Percentiles rank a stretch among this genome's conserved stretches.
These are phyloP conservation scores for Fusarium nygamai DNA, from an alignment of 2,329 filamentous ascomycete species.

Conservation along the genomic window DNA sequence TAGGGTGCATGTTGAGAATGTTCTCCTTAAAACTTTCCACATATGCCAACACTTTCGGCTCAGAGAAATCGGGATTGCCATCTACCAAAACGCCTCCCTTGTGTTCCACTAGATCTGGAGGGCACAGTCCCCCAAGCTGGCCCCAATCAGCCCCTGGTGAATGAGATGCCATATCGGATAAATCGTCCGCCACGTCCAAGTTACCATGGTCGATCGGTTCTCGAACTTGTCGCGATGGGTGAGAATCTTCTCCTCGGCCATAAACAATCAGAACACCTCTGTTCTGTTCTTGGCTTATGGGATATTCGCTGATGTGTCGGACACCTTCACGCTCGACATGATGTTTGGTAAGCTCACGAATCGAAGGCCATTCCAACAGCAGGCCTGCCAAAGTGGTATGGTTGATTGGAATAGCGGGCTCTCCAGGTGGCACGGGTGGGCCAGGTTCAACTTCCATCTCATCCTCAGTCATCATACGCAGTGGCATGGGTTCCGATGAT, in stretches of 20 bases:
- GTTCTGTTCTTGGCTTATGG: slow-evolving; percentile 77
- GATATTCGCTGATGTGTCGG: slow-evolving; percentile 73
- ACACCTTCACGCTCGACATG: slow-evolving; percentile 61
- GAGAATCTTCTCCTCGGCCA: slow-evolving; percentile 80
- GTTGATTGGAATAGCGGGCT: slow-evolving; percentile 80
- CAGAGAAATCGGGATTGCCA: slow-evolving; percentile 65
- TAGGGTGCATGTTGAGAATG: slow-evolving; percentile 73
- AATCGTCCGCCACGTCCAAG: slow-evolving; percentile 58
- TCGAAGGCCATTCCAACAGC: slow-evolving; percentile 77
- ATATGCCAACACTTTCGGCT: slow-evolving; percentile 61
- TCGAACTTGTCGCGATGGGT: slow-evolving; percentile 61
- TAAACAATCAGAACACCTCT: slow-evolving; percentile 79
- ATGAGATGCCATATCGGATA: slow-evolving; percentile 62
- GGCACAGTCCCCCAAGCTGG: slow-evolving; percentile 62
- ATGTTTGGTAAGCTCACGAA: slow-evolving; percentile 68
- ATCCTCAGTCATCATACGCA: slow-evolving; percentile 53
- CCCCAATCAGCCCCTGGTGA: slow-evolving; percentile 68
- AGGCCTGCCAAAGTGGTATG: slow-evolving; percentile 92
- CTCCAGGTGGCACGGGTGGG: slow-evolving; percentile 63
- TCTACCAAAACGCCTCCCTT: slow-evolving; percentile 52
- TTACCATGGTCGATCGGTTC: slow-evolving; percentile 52
- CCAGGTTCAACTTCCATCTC: slow-evolving; percentile 63
- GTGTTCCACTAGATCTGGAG: slow-evolving; percentile 53
- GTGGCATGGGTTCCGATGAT: slow-evolving; percentile 35
- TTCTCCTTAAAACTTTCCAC: slow-evolving; percentile 68